phyloP scores from a whole-genome alignment of 1,139 yeast genomes.

The Kazachstania sp. region DNA sequence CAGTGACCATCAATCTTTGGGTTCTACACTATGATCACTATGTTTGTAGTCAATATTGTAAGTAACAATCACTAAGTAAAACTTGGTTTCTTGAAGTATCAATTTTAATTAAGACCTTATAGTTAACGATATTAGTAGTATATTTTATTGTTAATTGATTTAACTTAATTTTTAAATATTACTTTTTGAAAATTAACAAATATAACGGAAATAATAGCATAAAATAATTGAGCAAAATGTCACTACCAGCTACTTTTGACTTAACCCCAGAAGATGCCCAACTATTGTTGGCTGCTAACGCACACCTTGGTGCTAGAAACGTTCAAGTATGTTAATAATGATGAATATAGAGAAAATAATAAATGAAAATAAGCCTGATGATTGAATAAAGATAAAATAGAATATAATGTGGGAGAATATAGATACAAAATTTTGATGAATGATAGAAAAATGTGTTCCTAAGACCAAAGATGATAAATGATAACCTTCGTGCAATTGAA shows the following conservation, averaged over 20 bases:
- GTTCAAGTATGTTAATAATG: slow-evolving; percentile 67
- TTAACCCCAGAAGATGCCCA: slow-evolving; percentile 98
- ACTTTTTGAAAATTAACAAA: neutral
- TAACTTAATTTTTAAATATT: neutral
- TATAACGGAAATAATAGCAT: slow-evolving; percentile 21
- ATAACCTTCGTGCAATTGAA: no score
- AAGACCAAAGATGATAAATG: no score
- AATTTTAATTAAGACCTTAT: neutral
- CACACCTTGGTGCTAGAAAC: slow-evolving; percentile 99
- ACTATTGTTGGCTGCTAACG: slow-evolving; percentile 99
- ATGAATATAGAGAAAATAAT: no score
- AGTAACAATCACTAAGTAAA: neutral
- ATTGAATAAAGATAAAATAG: no score
- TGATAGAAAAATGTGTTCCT: no score
- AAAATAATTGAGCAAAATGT: slow-evolving; percentile 41
- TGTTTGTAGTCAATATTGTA: no score
- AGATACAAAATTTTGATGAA: no score
- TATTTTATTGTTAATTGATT: neutral
- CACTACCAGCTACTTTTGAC: slow-evolving; percentile 82
- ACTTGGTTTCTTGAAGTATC: neutral
- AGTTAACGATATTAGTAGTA: neutral
- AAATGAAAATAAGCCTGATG: no score
- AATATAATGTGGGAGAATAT: no score
- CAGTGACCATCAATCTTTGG: no score
- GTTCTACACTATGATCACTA: no score